These are phyloP conservation scores for Licmophora abbreviata DNA, from an alignment of 108 stramenopile species.

Conservation along the genomic window DNA sequence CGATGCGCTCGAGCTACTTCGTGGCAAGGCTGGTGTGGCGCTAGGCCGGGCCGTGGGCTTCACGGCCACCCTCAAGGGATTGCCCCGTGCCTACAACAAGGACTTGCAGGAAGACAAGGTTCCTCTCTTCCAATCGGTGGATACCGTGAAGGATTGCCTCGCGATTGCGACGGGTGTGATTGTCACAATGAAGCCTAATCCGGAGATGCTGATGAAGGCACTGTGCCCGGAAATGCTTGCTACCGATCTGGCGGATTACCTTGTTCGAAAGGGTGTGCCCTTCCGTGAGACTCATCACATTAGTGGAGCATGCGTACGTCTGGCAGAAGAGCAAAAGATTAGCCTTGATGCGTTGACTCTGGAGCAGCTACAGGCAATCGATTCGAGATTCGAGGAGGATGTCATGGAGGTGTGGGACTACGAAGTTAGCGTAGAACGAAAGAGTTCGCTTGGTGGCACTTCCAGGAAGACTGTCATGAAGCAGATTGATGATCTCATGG, in stretches of 20 bases:
- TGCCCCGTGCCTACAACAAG: constrained; percentile 99
- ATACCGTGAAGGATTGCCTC: constrained; percentile 92
- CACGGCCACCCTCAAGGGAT: constrained; percentile 92
- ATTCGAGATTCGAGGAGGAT: constrained; percentile 82
- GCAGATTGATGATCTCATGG: constrained; percentile 71
- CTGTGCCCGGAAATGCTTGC: constrained; percentile 98
- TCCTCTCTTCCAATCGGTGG: constrained; percentile 90
- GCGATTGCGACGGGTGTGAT: constrained; percentile 96
- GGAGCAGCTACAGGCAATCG: constrained; percentile 76
- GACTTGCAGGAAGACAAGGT: constrained; percentile 99
- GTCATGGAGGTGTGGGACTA: constrained; percentile 86
- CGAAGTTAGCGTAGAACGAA: constrained; percentile 85
- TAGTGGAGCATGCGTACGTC: constrained; percentile 80
- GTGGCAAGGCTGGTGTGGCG: constrained; percentile 96
- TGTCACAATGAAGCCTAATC: constrained; percentile 88
- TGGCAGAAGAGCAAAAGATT: constrained; percentile 75
- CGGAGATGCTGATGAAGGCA: constrained; percentile 75
- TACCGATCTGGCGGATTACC: constrained; percentile 98
- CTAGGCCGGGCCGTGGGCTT: constrained; percentile 87
- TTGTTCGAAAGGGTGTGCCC: constrained; percentile 97
- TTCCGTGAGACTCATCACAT: constrained; percentile 99
- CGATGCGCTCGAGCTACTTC: constrained; percentile 95
- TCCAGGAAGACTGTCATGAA: constrained; percentile 59
- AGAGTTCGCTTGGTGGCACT: constrained; percentile 81
- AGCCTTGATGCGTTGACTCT: constrained; percentile 72